A percentile compares a stretch with the other conserved stretches of the same genome.
phyloP scores from a whole-genome alignment of 2,329 filamentous ascomycete species.

The Myriosclerotinia curreyana region DNA sequence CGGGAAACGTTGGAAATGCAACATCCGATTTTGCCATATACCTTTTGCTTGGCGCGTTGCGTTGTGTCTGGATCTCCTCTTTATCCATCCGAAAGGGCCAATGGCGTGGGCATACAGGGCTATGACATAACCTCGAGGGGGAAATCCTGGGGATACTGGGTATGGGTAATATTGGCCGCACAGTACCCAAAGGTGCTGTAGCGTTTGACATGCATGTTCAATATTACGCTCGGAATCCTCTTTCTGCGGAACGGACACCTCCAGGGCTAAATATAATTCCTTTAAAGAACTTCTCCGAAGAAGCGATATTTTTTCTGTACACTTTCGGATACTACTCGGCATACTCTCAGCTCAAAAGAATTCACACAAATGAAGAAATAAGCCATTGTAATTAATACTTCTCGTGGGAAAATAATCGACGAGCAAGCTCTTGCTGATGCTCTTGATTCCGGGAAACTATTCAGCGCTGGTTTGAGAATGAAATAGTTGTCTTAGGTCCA shows the following conservation, averaged over 20 bases:
- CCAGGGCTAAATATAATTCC: conserved; percentile 59
- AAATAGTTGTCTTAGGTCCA: conserved; percentile 69
- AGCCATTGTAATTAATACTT: conserved; percentile 77
- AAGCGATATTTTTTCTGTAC: conserved; percentile 75
- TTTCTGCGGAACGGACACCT: conserved; percentile 51
- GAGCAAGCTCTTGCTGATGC: conserved; percentile 73
- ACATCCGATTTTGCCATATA: conserved; percentile 80
- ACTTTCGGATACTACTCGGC: conserved; percentile 64
- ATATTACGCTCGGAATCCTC: conserved; percentile 67
- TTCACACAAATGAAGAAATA: conserved; percentile 75
- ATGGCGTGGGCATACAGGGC: conserved; percentile 56
- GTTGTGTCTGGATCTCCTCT: conserved; percentile 58
- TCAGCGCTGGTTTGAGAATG: conserved; percentile 65
- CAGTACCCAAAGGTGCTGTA: conserved; percentile 66
- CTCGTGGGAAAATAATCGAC: conserved; percentile 75
- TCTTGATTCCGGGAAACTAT: conserved; percentile 64
- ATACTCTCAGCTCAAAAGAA: conserved; percentile 67
- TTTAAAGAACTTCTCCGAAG: conserved; percentile 67
- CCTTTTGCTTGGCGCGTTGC: conserved; percentile 72
- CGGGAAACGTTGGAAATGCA: conserved; percentile 71
- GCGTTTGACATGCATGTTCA: conserved; percentile 72
- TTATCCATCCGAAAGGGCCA: conserved; percentile 57
- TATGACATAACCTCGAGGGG: conserved; percentile 66
- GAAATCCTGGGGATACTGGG: conserved; percentile 77
- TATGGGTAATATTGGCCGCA: conserved; percentile 80